A percentile compares a stretch with the other conserved stretches of the same genome.
These are phyloP conservation scores for Scenedesmus sp. DNA, from an alignment of 163 green algal genomes.

Conservation along the genomic window DNA sequence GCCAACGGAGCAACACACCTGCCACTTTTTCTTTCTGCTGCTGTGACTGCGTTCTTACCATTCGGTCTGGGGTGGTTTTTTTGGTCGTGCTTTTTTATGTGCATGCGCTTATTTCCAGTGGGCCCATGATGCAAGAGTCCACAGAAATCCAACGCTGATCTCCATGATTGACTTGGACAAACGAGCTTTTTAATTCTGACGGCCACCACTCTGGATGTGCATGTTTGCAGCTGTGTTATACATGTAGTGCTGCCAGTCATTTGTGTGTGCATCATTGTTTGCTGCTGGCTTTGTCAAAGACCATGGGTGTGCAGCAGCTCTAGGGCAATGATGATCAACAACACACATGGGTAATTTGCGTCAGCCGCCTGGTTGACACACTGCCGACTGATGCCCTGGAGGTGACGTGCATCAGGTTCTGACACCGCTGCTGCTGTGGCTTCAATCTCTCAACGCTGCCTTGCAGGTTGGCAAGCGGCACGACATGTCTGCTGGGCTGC, in stretches of 20 bases:
- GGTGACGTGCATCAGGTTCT: background rate
- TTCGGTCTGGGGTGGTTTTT: background rate
- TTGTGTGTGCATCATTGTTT: background rate
- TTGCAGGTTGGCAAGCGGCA: constrained; percentile 73
- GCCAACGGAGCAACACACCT: constrained; percentile 35
- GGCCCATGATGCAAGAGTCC: constrained; percentile 42
- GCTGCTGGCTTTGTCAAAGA: background rate
- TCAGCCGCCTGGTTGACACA: constrained; percentile 48
- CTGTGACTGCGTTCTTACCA: background rate
- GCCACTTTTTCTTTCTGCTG: background rate
- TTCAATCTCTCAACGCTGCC: constrained; percentile 8
- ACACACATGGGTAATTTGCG: constrained; percentile 54
- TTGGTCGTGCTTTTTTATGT: background rate
- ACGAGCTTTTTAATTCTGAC: constrained; percentile 54
- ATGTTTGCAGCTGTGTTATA: background rate
- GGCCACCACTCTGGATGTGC: background rate
- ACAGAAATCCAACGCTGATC: constrained; percentile 49
- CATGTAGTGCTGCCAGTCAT: background rate
- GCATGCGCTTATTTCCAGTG: background rate
- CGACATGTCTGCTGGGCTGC: constrained; percentile 83
- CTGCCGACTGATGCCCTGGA: constrained; percentile 37
- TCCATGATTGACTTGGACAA: constrained; percentile 25
- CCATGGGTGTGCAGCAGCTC: background rate
- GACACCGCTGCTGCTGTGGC: constrained; percentile 27
- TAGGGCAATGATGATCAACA: constrained; percentile 16